Base-by-base conservation (phyloP, 2,329 filamentous ascomycete genomes). In the Cladosporium austrohemisphaericum region DNA sequence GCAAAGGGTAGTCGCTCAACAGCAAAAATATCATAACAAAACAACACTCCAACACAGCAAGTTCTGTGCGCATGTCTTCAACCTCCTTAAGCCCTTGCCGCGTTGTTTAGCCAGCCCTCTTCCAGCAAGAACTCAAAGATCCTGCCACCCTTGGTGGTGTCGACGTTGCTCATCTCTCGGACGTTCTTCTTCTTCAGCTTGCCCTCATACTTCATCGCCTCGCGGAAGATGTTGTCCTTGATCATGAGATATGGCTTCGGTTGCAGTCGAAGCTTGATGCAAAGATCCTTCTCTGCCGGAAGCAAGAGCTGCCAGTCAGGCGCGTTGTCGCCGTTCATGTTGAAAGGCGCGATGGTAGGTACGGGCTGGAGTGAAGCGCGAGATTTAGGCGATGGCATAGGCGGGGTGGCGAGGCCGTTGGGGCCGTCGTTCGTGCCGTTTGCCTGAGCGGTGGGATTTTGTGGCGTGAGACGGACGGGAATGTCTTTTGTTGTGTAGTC, bases 121-220 rank as follows among this genome's bases (percentile, higher is more conserved):
- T 90, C 88, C 55, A 95, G 87, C 72, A 96, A 91, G 66, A 96
- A 97, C 67, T 97, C 93, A 69, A 92, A 96, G 51, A 97, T 82
- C 57, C 88, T 79, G 14, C 86, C 84, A 0, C 87, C 85, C 68
- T 96, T 97, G 55, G 86, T 86, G 8, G 83, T 80, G 62, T 97
- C 92, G 45, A 97, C 79, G 65, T 77, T 79, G 64, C 86, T 91
- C 20, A 97, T 84, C 63, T 94, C 87, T 64, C 85, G 87, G 2
- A 90, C 90, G 59, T 92, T 85, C 71, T 96, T 97, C 78, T 93
- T 95, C 76, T 95, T 97, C 6, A 98, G 71, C 10, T 78, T 80
- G 1, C 93, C 93, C 51, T 93, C 92, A 51, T 84, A 84, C 70
- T 92, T 93, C 66, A 95, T 80, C 0, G 92, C 88, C 65, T 97